Evolutionary conservation across 2,329 filamentous ascomycete species (phyloP).

Genomic region (Plenodomus tracheiphilus): DNA sequence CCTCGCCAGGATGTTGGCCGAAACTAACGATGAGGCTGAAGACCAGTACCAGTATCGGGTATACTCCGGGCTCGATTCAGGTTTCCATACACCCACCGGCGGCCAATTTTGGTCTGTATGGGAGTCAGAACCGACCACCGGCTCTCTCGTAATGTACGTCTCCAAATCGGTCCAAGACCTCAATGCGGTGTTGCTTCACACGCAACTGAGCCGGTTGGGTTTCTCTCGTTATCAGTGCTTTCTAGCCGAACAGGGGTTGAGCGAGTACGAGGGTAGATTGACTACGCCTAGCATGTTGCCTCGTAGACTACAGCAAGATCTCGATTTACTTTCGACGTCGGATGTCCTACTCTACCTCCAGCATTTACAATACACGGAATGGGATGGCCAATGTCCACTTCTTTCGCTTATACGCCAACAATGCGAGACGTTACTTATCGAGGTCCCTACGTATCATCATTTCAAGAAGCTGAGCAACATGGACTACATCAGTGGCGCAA

Average conservation of each 20-base stretch:
- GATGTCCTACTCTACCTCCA: slow-evolving; percentile 41
- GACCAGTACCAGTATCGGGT: slow-evolving; percentile 37
- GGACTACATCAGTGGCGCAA: slow-evolving; percentile 36
- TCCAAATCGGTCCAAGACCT: slow-evolving; percentile 42
- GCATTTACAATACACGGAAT: slow-evolving; percentile 38
- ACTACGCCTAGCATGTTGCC: slow-evolving; percentile 22
- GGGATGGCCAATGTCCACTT: slow-evolving; percentile 36
- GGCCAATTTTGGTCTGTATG: slow-evolving; percentile 43
- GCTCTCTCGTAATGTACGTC: slow-evolving; percentile 36
- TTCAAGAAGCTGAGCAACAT: slow-evolving; percentile 42
- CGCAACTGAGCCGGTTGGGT: slow-evolving; percentile 37
- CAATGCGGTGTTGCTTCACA: slow-evolving; percentile 34
- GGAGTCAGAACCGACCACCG: slow-evolving; percentile 36
- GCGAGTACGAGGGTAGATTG: slow-evolving; percentile 13
- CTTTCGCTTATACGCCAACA: slow-evolving; percentile 28
- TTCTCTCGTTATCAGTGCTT: slow-evolving; percentile 44
- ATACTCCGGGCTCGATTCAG: slow-evolving; percentile 43
- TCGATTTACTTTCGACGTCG: slow-evolving; percentile 38
- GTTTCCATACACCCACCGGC: slow-evolving; percentile 38
- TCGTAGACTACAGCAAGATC: slow-evolving; percentile 34
- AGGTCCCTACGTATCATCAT: slow-evolving; percentile 42
- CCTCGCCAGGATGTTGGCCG: slow-evolving; percentile 26
- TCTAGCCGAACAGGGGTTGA: slow-evolving; percentile 33
- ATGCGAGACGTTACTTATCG: slow-evolving; percentile 40
- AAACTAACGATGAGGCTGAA: slow-evolving; percentile 30